Base-by-base conservation (phyloP, 2,329 filamentous ascomycete species). In the Bertia moriformis region DNA sequence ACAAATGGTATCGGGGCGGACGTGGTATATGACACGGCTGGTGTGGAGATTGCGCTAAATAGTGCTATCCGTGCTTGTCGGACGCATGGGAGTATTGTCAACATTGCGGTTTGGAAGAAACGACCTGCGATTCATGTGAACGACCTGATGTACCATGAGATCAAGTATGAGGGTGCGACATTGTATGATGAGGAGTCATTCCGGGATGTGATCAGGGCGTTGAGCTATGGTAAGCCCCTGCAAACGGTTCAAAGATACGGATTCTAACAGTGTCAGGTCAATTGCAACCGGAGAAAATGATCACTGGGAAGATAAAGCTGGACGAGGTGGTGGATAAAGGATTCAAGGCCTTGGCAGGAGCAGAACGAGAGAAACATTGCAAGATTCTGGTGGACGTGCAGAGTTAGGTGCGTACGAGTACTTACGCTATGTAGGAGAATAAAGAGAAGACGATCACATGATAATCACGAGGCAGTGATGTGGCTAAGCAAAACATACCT, bases 81-180 rank as follows among this genome's bases (percentile, higher is more conserved):
- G 38, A 60, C 63, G 0, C 60, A 67, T 24, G 76, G 74, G 0
- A 71, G 69, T 0, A 61, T 81, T 0, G 64, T 80, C 2, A 80
- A 80, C 43, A 65, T 80, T n/a, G 72, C 75, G 0, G 70, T 80
- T 3, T 79, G 72, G 71, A 72, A 76, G 48, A 70, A 64, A 39
- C 57, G 58, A 4, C 61, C 73, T 3, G 59, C 62, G 0, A 65
- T 78, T 39, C 57, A 68, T 20, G 64, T 69, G 1, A 74, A 73
- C 45, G 61, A 65, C 46, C 46, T 75, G 19, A 61, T 73, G 4
- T 66, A 67, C 39, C 60, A 60, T 4, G 71, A 76, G 49, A 65
- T 68, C 20, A 63, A 56, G 24, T 71, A 70, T 46, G 57, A 63
- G 4, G 66, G 65, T 33, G 40, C 48, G 47, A 42, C 40, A 46